These are phyloP conservation scores for Hyphopichia khmerensis DNA, from an alignment of 1,139 yeast genomes.

Conservation along the genomic window DNA sequence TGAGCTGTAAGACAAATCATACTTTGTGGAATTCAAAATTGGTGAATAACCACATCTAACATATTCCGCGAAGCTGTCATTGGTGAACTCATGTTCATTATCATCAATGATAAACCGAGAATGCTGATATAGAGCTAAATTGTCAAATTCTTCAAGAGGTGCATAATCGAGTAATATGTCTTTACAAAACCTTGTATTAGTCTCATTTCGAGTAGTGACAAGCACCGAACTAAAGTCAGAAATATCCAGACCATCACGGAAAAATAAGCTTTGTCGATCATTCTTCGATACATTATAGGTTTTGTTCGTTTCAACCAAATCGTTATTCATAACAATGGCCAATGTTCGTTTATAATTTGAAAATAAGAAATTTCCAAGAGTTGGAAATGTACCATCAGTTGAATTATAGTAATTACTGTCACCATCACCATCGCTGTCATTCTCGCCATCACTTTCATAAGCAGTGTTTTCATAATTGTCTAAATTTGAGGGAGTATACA, in stretches of 20 bases:
- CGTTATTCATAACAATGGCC: slow-evolving; percentile 30
- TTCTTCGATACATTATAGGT: slow-evolving; percentile 17
- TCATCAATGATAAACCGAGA: slow-evolving; percentile 44
- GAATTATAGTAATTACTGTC: slow-evolving; percentile 16
- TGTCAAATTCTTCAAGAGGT: slow-evolving; percentile 10
- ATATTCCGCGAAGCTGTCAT: slow-evolving; percentile 28
- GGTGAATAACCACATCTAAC: slow-evolving; percentile 62
- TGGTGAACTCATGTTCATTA: slow-evolving; percentile 27
- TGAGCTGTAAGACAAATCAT: slow-evolving; percentile 17
- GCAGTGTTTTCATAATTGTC: slow-evolving; percentile 4
- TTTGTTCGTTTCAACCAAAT: slow-evolving; percentile 16
- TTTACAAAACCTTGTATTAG: slow-evolving; percentile 9
- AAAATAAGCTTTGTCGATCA: slow-evolving; percentile 23
- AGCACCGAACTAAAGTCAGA: slow-evolving; percentile 8
- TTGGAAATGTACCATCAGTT: slow-evolving; percentile 33
- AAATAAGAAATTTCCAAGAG: slow-evolving; percentile 43
- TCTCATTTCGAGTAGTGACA: slow-evolving; percentile 9
- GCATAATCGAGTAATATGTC: slow-evolving; percentile 2
- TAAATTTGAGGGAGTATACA: slow-evolving; percentile 30
- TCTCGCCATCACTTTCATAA: background rate
- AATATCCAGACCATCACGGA: slow-evolving; percentile 3
- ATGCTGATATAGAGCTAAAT: slow-evolving; percentile 18
- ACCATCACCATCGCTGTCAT: background rate
- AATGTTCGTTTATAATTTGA: slow-evolving; percentile 40
- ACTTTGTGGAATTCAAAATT: slow-evolving; percentile 42